Conservation (phyloP, 2,329 filamentous ascomycete species). For the Trichophyton equinum region DNA sequence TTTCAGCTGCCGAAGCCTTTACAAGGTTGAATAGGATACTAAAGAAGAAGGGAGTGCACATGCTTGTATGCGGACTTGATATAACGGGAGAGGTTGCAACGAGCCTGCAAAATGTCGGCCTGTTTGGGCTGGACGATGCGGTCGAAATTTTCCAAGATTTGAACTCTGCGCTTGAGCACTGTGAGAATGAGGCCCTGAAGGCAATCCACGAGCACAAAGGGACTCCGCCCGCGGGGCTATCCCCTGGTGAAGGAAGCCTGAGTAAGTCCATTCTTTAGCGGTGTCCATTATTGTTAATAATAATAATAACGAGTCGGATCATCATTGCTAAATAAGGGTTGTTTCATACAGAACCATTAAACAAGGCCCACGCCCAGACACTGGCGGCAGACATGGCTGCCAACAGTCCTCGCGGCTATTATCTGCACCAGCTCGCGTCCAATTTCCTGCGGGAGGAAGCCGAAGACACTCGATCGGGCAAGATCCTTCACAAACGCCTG, state of each 20-base stretch:
- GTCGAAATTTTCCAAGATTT: constrained; percentile 77
- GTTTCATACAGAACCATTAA: background rate
- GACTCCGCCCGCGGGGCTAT: constrained; percentile 10
- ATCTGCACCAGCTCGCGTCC: constrained; percentile 66
- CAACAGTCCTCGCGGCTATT: constrained; percentile 67
- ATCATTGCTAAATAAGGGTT: background rate
- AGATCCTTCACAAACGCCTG: background rate
- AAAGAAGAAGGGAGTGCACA: constrained; percentile 60
- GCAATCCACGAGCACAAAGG: constrained; percentile 62
- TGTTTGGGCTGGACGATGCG: constrained; percentile 59
- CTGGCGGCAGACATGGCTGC: constrained; percentile 22
- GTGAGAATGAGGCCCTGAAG: constrained; percentile 85
- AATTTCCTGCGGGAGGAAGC: constrained; percentile 59
- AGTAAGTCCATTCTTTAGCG: constrained; percentile 2
- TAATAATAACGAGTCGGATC: background rate
- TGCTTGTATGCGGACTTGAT: constrained; percentile 73
- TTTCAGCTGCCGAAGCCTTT: constrained; percentile 91
- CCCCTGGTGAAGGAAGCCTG: background rate
- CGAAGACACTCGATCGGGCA: constrained; percentile 26
- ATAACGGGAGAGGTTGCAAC: constrained; percentile 62
- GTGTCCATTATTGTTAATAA: no score
- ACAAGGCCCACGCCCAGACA: background rate
- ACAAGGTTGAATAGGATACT: constrained; percentile 81
- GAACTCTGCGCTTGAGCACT: constrained; percentile 85
- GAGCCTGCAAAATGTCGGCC: constrained; percentile 69